Evolutionary conservation across 2,329 filamentous ascomycete species (phyloP), one percentile per base, ranked within the genome.

Genomic region (Pseudocercospora crystallina): DNA sequence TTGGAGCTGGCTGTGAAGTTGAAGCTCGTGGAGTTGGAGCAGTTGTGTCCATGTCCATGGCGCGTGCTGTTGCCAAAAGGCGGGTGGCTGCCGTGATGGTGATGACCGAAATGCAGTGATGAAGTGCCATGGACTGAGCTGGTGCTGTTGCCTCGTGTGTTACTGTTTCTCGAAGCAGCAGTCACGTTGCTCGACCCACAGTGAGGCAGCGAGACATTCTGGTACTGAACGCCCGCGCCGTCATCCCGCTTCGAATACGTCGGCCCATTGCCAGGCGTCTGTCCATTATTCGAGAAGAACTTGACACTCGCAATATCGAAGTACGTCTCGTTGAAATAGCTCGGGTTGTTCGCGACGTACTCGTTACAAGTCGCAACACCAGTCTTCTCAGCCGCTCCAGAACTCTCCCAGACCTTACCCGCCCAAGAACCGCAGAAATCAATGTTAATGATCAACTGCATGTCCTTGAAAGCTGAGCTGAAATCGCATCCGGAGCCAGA

Each of bases 371-470:
- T 84, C 34, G 71, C 55, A 0, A 82, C 87, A 58, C 65, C 65
- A 10, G 68, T 70, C 10, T 82, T 75, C 35, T 78, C 71, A 1
- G 77, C 71, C 69, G 87, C 91, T 37, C 79, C 77, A 53, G 84
- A 77, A 30, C 68, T 64, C 42, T 65, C 63, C 85, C 87, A 95
- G 31, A 84, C 82, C 36, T 74, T 67, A 17, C 89, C 89, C 7
- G 90, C 90, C 90, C 90, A 96, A 65, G 86, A 82, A 14, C 91
- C 91, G 70, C 91, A 96, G 69, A 95, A 89, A 5, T 87, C 87
- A 1, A 85, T 94, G 71, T 92, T 83, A 69, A 94, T 85, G 57
- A 92, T 81, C 57, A 96, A 83, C 61, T 85, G 81, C 73, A 95
- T 80, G 53, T 86, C 71, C 53, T 74, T 74, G 74, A 96, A 95